These are phyloP conservation scores for Colletotrichum cereale DNA, from an alignment of 2,329 filamentous ascomycete genomes.

Conservation along the genomic window DNA sequence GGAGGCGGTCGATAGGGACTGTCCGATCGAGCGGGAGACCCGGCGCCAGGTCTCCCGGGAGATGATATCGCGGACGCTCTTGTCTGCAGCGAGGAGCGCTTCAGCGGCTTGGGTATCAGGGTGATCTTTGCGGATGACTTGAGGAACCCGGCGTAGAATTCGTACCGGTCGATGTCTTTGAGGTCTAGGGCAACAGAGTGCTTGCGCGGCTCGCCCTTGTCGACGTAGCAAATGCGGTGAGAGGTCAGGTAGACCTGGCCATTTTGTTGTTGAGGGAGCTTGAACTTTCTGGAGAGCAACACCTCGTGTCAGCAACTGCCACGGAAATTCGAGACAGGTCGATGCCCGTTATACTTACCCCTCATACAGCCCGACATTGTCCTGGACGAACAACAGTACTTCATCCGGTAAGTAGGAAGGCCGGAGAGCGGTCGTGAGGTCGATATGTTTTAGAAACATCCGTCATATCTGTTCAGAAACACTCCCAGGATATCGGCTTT, in stretches of 20 bases:
- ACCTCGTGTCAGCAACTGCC: slow-evolving; percentile 12
- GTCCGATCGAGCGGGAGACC: slow-evolving; percentile 61
- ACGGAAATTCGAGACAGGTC: neutral
- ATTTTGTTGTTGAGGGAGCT: slow-evolving; percentile 93
- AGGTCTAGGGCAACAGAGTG: slow-evolving; percentile 88
- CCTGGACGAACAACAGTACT: slow-evolving; percentile 94
- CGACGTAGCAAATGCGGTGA: slow-evolving; percentile 94
- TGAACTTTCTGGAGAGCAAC: slow-evolving; percentile 80
- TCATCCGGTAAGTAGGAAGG: slow-evolving; percentile 94
- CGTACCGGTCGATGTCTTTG: slow-evolving; percentile 89
- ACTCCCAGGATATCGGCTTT: slow-evolving; percentile 4
- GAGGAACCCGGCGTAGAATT: slow-evolving; percentile 93
- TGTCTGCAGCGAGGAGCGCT: slow-evolving; percentile 71
- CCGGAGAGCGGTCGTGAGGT: slow-evolving; percentile 95
- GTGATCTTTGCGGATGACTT: slow-evolving; percentile 97
- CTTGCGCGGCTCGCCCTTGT: slow-evolving; percentile 85
- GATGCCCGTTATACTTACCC: slow-evolving; percentile 68
- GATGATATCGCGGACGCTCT: slow-evolving; percentile 62
- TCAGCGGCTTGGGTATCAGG: slow-evolving; percentile 83
- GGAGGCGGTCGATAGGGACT: slow-evolving; percentile 57
- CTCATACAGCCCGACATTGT: slow-evolving; percentile 97
- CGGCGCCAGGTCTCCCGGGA: slow-evolving; percentile 59
- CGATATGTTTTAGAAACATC: slow-evolving; percentile 97
- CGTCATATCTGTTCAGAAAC: slow-evolving; percentile 66
- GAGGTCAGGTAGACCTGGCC: slow-evolving; percentile 97